Percentiles rank a stretch among this genome's conserved stretches.
Conservation (phyloP, 192 early-diverging fungal genomes). For the Chytriomyces sp. region DNA sequence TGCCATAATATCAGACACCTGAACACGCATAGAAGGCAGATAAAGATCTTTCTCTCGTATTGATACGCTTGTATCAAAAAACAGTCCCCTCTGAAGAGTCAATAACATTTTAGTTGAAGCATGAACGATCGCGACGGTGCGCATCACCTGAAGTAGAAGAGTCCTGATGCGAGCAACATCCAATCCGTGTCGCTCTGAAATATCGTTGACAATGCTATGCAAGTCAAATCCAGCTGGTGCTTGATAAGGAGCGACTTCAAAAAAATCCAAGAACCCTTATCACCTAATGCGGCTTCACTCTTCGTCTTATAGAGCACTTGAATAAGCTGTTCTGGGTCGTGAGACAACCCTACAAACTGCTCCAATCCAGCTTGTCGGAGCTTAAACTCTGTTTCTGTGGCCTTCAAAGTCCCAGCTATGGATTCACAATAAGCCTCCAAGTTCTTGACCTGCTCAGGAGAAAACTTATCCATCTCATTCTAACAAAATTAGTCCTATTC, state of each 20-base stretch:
- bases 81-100: not conserved
- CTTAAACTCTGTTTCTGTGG: constrained; percentile 52
- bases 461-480: constrained; percentile 2
- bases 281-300: constrained; percentile 32
- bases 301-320: constrained; percentile 41
- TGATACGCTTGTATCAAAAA: constrained; percentile 7
- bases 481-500: not conserved
- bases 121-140: not conserved
- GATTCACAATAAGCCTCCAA: constrained; percentile 10
- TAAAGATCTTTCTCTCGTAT: constrained; percentile 38
- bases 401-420: not conserved
- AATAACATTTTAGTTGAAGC: not conserved
- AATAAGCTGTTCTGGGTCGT: constrained; percentile 41
- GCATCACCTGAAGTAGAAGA: constrained; percentile 35
- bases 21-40: constrained; percentile 50
- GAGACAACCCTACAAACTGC: constrained; percentile 25
- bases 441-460: not conserved
- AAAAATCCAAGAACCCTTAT: constrained; percentile 14
- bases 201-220: constrained; percentile 41
- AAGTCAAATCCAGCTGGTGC: constrained; percentile 34
- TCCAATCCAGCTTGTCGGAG: constrained; percentile 34
- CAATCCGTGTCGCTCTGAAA: constrained; percentile 41
- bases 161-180: constrained; percentile 43
- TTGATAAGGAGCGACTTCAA: not conserved
- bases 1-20: constrained; percentile 7